Percentiles rank a stretch among this genome's conserved stretches.
Conservation (phyloP, 2,329 filamentous ascomycete species). For the Paecilomyces formosus region DNA sequence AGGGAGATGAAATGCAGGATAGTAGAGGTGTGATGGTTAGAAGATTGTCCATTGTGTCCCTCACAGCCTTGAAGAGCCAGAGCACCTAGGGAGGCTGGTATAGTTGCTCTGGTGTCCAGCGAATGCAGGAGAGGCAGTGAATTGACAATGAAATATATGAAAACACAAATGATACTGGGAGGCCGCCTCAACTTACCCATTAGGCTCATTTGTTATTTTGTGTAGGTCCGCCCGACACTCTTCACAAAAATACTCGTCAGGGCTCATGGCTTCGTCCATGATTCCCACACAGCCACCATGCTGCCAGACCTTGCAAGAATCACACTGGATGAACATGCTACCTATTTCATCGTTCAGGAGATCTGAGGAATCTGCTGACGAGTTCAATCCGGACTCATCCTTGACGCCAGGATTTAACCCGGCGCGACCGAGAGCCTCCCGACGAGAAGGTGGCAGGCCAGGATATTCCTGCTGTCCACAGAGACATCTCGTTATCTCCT, state of each 20-base stretch:
- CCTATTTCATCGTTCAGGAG: slow-evolving; percentile 74
- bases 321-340: slow-evolving; percentile 96
- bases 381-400: slow-evolving; percentile 51
- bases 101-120: not conserved
- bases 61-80: not conserved
- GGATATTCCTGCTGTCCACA: slow-evolving; percentile 95
- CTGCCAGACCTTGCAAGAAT: slow-evolving; percentile 97
- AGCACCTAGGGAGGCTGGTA: not conserved
- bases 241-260: slow-evolving; percentile 97
- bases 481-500: slow-evolving; percentile 91
- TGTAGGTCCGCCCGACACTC: slow-evolving; percentile 88
- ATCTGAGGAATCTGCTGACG: slow-evolving; percentile 52
- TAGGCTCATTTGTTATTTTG: slow-evolving; percentile 68
- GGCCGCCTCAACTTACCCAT: slow-evolving; percentile 61
- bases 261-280: slow-evolving; percentile 84
- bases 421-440: slow-evolving; percentile 47
- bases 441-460: slow-evolving; percentile 59
- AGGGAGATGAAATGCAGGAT: not conserved
- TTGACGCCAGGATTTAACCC: slow-evolving; percentile 47
- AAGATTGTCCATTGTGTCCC: not conserved
- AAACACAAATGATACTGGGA: not conserved
- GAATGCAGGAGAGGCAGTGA: not conserved
- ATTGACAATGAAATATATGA: not conserved
- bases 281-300: slow-evolving; percentile 97
- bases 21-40: not conserved